phyloP scores from a whole-genome alignment of 495 filamentous ascomycete genomes.

The Melanomma pulvis-pyrius region DNA sequence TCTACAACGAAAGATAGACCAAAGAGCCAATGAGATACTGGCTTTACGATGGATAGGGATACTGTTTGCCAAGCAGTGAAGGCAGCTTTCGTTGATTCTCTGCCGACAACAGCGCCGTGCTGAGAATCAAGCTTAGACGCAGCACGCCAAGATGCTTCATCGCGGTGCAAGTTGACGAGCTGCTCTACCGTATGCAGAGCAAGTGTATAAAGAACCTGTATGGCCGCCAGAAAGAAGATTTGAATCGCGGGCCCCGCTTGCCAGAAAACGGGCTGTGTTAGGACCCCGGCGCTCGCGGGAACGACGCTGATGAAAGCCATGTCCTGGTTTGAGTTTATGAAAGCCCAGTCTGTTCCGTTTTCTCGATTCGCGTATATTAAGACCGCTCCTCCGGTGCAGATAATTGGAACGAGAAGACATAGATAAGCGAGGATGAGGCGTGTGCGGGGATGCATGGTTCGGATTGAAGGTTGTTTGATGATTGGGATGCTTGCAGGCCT shows the following conservation, averaged over 20 bases:
- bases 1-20: conserved; percentile 40
- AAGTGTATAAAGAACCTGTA: conserved; percentile 48
- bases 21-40: conserved; percentile 53
- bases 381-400: background rate
- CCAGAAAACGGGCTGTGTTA: background rate
- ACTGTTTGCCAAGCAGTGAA: conserved; percentile 50
- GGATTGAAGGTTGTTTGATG: background rate
- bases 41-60: conserved; percentile 50
- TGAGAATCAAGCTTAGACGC: background rate
- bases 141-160: conserved; percentile 50
- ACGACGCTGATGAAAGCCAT: background rate
- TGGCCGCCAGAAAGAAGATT: conserved; percentile 15
- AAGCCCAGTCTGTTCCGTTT: background rate
- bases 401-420: conserved; percentile 3
- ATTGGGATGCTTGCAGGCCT: background rate
- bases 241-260: conserved; percentile 35
- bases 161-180: conserved; percentile 52
- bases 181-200: conserved; percentile 53
- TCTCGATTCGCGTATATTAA: background rate
- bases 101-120: conserved; percentile 7
- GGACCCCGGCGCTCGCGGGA: background rate
- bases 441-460: background rate
- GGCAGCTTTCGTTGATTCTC: conserved; percentile 43
- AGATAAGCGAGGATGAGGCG: background rate
- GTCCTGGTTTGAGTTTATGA: background rate